Evolutionary conservation across 164 flowering plant genomes (phyloP), one percentile per base, ranked within the genome.

Genomic region (Berberis thunbergii): DNA sequence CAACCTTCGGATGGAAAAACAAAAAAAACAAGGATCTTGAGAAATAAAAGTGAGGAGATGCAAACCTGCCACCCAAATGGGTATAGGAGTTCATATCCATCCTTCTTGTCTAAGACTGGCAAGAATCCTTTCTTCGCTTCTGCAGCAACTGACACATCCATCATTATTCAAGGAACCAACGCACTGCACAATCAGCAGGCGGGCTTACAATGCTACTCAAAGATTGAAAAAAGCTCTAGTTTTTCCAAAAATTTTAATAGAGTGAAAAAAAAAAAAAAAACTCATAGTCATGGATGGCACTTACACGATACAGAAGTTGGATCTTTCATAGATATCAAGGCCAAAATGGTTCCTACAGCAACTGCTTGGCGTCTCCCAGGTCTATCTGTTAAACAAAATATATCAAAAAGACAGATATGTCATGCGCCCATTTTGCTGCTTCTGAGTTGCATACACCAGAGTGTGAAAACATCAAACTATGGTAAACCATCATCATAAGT

Each of bases 41-140:
- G 49, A 54, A 69, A 60, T 55, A 26, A 26, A 26, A 26, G 26
- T 40, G 4, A 11, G 44, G 60, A 26, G 40, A 54, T 38, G 41
- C 71, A 45, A 63, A 93, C 96, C 98, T 94, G 87, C 99, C 96
- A 94, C 56, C 98, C 97, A 76, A 92, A 92, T 55, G 96, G 96
- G 65, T 87, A 89, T 49, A 84, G 71, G 73, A 87, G 86, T 43
- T 82, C 74, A 68, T 90, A 90, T 64, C 87, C 88, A 68, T 90
- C 96, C 73, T 80, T 88, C 70, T 84, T 80, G 82, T 90, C 98
- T n/a, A 57, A 58, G 68, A 84, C 88, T 10, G 84, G 43, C 50
- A 82, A 76, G 71, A 82, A 90, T 70, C 93, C 95, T 74, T 94
- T 94, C 66, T 80, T 84, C 62, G 75, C 63, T 79, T 94, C 96